phyloP scores from a whole-genome alignment of 2,329 filamentous ascomycete genomes.

The Alternaria panax region DNA sequence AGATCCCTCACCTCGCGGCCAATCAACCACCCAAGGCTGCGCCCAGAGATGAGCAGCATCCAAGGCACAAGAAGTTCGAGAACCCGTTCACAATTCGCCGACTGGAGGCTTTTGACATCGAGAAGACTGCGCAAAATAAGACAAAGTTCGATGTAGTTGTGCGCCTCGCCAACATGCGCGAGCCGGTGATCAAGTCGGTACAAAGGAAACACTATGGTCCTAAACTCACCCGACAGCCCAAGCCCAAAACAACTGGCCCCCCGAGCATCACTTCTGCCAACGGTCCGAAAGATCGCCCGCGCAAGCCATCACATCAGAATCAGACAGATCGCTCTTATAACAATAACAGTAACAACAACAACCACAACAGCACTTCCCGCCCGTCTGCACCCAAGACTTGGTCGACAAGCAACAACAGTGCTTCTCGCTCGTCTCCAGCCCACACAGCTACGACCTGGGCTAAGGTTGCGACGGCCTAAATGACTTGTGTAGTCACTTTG shows the following conservation, averaged over 20 bases:
- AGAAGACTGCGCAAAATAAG: slow-evolving; percentile 31
- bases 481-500: neutral
- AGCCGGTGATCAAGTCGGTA: slow-evolving; percentile 39
- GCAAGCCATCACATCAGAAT: slow-evolving; percentile 43
- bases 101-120: slow-evolving; percentile 37
- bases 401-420: slow-evolving; percentile 29
- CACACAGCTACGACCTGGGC: slow-evolving; percentile 32
- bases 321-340: slow-evolving; percentile 36
- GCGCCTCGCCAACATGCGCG: slow-evolving; percentile 35
- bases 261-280: slow-evolving; percentile 26
- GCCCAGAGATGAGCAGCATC: slow-evolving; percentile 33
- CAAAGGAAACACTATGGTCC: slow-evolving; percentile 35
- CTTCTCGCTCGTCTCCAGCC: slow-evolving; percentile 28
- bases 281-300: slow-evolving; percentile 35
- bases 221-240: slow-evolving; percentile 26
- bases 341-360: slow-evolving; percentile 23
- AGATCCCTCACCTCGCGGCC: slow-evolving; percentile 44
- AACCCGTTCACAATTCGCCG: slow-evolving; percentile 40
- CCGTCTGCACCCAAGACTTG: slow-evolving; percentile 38
- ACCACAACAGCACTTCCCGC: slow-evolving; percentile 30
- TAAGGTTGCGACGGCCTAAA: slow-evolving; percentile 35
- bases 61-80: slow-evolving; percentile 34
- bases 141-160: slow-evolving; percentile 36
- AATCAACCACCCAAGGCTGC: slow-evolving; percentile 37
- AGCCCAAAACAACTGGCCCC: slow-evolving; percentile 37